Evolutionary conservation across 495 filamentous ascomycete species (phyloP), one percentile per base, ranked within the genome.

Genomic region (Xylaria grammica): DNA sequence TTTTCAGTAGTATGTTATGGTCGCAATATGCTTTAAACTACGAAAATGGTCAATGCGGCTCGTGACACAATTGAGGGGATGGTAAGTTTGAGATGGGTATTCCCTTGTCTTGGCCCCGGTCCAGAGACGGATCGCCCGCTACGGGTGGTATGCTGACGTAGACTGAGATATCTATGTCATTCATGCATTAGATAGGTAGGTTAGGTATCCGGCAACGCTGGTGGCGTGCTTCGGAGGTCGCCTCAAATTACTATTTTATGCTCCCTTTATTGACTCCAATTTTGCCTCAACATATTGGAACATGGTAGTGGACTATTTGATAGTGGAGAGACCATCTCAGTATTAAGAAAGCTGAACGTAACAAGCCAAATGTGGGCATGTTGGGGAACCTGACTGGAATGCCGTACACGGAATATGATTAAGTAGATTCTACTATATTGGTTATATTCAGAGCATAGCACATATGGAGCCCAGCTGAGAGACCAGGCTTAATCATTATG

Each of bases 141-240:
- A 46, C 40, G 27, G 30, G 40, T 44, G 4, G 52, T 22, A 44
- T 57, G 38, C 54, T 59, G 40, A 60, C 56, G 56, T 48, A 60
- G 56, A 49, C 4, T 24, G 20, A 34, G 24, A 38, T 60, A 27
- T 56, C 26, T 40, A 49, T 60, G 56, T 46, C 40, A 49, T 60
- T 32, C 8, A 49, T 48, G 42, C 42, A 46, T 22, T 24, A 52
- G 4, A 19, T 22, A 51, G n/a, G n/a, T n/a, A n/a, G 40, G 40
- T 11, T 42, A 42, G 40, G 40, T 17, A 42, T 42, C 40, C 11
- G 32, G 5, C 11, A 36, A 36, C 11, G 32, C 32, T n/a, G 11
- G 32, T 36, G 32, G 32, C 34, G 17, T 56, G 34, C 34, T 55
- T 58, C 55, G 22, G 36, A 26, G 20, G 27, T 55, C 20, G 52